These are phyloP conservation scores for Melanomma pulvis-pyrius DNA, from an alignment of 495 filamentous ascomycete genomes.

Conservation along the genomic window DNA sequence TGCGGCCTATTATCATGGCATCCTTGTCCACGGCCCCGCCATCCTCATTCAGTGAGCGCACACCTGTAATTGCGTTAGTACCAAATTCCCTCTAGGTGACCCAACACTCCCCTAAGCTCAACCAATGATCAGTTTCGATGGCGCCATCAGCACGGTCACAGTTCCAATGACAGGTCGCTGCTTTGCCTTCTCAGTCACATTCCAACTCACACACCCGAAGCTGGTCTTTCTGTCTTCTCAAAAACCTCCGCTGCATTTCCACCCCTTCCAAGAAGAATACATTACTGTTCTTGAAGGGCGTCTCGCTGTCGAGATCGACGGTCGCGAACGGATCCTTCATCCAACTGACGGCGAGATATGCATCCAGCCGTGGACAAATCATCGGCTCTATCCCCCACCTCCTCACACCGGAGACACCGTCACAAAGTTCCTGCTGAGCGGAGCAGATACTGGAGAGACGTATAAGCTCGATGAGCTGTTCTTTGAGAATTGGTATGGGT, in stretches of 20 bases:
- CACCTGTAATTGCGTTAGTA: no score
- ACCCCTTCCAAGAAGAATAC: conserved; percentile 52
- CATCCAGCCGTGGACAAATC: conserved; percentile 47
- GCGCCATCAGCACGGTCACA: no score
- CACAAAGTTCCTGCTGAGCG: conserved; percentile 38
- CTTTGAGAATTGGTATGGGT: conserved; percentile 61
- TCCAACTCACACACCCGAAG: conserved; percentile 15
- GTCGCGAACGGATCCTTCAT: conserved; percentile 41
- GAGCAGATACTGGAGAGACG: conserved; percentile 39
- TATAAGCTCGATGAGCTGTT: conserved; percentile 53
- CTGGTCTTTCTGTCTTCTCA: background rate
- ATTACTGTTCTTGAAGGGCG: conserved; percentile 46
- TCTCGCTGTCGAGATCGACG: conserved; percentile 46
- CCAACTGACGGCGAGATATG: conserved; percentile 45
- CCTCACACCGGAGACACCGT: background rate
- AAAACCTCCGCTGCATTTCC: conserved; percentile 54
- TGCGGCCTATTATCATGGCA: no score
- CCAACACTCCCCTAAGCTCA: no score
- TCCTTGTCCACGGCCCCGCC: no score
- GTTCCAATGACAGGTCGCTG: background rate
- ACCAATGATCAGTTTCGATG: no score
- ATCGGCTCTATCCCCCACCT: conserved; percentile 47
- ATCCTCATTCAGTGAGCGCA: no score
- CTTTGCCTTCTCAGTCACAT: conserved; percentile 3
- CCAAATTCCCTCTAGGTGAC: no score